Evolutionary conservation across 225 moss, liverwort and hornwort genomes (phyloP), one percentile per base, ranked within the genome.

Genomic region (Straminergon stramineum): DNA sequence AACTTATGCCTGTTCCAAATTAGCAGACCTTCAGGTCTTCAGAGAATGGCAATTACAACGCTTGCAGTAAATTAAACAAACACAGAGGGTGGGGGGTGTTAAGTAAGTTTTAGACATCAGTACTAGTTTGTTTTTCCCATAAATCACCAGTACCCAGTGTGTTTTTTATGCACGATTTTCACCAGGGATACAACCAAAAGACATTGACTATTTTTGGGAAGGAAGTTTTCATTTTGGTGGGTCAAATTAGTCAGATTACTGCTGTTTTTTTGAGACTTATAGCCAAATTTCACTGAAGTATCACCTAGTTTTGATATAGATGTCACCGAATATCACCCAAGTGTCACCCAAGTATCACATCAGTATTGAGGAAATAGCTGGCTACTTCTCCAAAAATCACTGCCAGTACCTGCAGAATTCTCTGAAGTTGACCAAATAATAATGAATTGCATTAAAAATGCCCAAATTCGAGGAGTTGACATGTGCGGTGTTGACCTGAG

Each of bases 381-480:
- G 1, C 3, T 45, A 10, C 31, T 17, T 75, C 48, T 51, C 31
- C 19, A 20, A 51, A 51, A 45, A 17, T 43, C 28, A 28, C 28
- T 74, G 17, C 17, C 43, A 10, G 20, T 37, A 9, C 15, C 55
- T 55, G 35, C 37, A 15, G 16, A 78, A 24, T 2, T 15, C 15
- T 37, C 14, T 37, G 37, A 55, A 55, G 24, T 24, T 56, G 10
- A 79, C 24, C 56, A 16, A 37, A 37, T 10, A 26, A 56, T 23
- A 3, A 15, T 5, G 12, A 21, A 9, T 3, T 53, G 3, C 3
- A 14, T 9, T 5, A 23, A 77, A 23, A 0, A 0, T 2, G 11
- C 2, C 3, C 5, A 6, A 55, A 6, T 15, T 15, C 13, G 6
- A 5, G 0, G 0, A 0, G 0, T 0, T 0, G 0, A 0, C 76